Evolutionary conservation across 2,329 filamentous ascomycete species (phyloP).

Genomic region (Claviceps arundinis): DNA sequence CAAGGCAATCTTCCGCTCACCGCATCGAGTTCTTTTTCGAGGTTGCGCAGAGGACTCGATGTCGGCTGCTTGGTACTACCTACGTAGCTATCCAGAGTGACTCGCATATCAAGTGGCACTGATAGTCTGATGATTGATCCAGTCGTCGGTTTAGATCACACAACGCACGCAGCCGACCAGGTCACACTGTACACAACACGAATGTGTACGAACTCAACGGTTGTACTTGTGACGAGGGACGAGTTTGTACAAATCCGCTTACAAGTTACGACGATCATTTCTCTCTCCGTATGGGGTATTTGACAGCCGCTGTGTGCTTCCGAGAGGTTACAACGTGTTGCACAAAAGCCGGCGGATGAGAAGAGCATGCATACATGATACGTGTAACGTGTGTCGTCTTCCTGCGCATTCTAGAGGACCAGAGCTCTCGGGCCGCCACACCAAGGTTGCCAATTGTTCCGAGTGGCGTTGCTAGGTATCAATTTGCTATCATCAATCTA

Average conservation of each 20-base stretch:
- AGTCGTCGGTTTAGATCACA: conserved; percentile 1
- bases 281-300: neutral
- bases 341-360: neutral
- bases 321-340: neutral
- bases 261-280: neutral
- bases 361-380: neutral
- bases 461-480: neutral
- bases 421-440: too few relatives aligned
- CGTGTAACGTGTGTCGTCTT: too few relatives aligned
- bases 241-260: neutral
- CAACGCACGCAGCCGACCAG: neutral
- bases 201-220: neutral
- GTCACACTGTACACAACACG: conserved; percentile 1
- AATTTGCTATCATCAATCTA: neutral
- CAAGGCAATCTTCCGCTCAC: neutral
- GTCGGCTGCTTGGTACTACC: neutral
- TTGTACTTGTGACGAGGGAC: neutral
- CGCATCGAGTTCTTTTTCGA: neutral
- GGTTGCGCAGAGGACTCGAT: neutral
- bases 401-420: too few relatives aligned
- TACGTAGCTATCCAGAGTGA: neutral
- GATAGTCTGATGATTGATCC: neutral
- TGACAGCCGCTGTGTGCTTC: neutral
- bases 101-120: neutral
- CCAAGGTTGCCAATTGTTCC: neutral